Evolutionary conservation across 2,329 filamentous ascomycete genomes (phyloP).

Genomic region (Penicillium sp.): DNA sequence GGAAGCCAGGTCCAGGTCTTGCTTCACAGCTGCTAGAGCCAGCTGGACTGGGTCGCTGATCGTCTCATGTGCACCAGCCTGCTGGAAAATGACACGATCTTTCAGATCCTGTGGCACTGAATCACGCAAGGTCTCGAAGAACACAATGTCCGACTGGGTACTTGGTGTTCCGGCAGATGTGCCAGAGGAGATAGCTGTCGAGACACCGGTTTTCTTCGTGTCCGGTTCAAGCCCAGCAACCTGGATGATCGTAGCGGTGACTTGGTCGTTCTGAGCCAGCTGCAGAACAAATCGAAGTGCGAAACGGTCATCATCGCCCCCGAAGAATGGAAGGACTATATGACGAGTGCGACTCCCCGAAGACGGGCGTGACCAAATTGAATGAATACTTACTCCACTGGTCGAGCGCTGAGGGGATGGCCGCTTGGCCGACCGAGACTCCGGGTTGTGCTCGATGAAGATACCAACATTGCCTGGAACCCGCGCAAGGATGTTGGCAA

Average conservation of each 20-base stretch:
- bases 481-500: constrained; percentile 66
- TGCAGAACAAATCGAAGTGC: constrained; percentile 82
- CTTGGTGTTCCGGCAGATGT: not conserved
- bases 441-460: constrained; percentile 74
- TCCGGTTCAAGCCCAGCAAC: constrained; percentile 43
- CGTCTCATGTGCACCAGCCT: constrained; percentile 40
- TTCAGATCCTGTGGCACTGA: constrained; percentile 56
- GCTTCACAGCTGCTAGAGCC: constrained; percentile 56
- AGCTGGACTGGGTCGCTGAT: constrained; percentile 46
- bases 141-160: constrained; percentile 51
- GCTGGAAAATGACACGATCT: constrained; percentile 60
- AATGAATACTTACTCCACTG: constrained; percentile 63
- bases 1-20: constrained; percentile 61
- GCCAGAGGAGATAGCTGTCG: constrained; percentile 1
- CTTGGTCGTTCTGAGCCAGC: constrained; percentile 73
- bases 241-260: constrained; percentile 75
- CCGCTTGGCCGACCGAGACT: constrained; percentile 36
- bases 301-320: constrained; percentile 76
- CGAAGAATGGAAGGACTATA: constrained; percentile 84
- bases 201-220: constrained; percentile 9
- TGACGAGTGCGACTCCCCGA: constrained; percentile 72
- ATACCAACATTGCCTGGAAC: constrained; percentile 71
- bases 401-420: constrained; percentile 44
- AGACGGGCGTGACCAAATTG: constrained; percentile 58
- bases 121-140: constrained; percentile 60